A percentile compares a stretch with the other conserved stretches of the same genome.
Evolutionary conservation across 805 yeast species (phyloP).

Genomic region (Osmozyma mogii): DNA sequence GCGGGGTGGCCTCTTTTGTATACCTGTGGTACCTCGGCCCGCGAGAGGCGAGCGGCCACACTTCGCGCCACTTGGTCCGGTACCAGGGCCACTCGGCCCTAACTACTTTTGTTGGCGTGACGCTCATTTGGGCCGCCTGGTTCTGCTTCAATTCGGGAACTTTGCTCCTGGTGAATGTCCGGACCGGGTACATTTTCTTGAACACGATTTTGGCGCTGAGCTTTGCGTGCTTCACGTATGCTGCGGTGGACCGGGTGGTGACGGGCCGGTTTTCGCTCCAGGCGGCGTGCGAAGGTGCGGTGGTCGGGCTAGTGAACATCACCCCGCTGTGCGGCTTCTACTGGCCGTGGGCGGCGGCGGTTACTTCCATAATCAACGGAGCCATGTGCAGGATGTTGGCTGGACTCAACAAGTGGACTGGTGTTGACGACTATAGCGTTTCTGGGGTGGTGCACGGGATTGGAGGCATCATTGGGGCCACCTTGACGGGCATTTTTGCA

Average conservation of each 20-base stretch:
- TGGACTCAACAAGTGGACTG: conserved; percentile 30
- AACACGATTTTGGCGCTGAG: conserved; percentile 47
- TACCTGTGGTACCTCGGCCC: conserved; percentile 38
- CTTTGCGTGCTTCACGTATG: conserved; percentile 38
- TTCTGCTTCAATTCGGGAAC: conserved; percentile 43
- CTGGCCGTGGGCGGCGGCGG: conserved; percentile 40
- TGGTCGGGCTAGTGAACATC: conserved; percentile 38
- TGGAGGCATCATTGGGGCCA: conserved; percentile 40
- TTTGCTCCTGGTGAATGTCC: conserved; percentile 27
- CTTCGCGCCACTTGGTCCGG: conserved; percentile 15
- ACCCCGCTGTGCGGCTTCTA: conserved; percentile 41
- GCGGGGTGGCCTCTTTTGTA: conserved; percentile 36
- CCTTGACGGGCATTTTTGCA: conserved; percentile 39
- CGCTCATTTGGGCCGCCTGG: conserved; percentile 44
- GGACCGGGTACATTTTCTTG: conserved; percentile 40
- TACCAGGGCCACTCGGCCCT: conserved; percentile 28
- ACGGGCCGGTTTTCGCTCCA: conserved; percentile 34
- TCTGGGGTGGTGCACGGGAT: conserved; percentile 41
- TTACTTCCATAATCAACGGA: conserved; percentile 34
- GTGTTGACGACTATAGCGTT: conserved; percentile 39
- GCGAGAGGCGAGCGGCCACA: conserved; percentile 19
- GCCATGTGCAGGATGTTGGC: conserved; percentile 28
- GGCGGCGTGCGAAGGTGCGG: conserved; percentile 40
- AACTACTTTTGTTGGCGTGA: conserved; percentile 36
- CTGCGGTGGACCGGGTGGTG: conserved; percentile 31